Base-by-base conservation (phyloP, 345 rosid genomes). In the Passiflora organensis region DNA sequence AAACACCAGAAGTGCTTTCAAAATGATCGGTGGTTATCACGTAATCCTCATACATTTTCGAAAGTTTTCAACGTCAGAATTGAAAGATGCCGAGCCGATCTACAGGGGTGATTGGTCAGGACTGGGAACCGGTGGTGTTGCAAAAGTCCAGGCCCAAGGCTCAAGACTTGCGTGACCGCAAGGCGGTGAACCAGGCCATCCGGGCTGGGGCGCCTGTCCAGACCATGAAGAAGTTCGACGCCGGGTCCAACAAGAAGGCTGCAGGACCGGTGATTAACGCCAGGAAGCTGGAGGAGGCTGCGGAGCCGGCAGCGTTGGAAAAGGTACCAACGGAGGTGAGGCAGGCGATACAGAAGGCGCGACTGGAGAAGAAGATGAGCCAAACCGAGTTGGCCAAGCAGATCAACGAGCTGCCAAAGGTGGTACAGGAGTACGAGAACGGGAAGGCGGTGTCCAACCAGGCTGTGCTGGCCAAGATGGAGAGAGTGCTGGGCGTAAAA, bases 401-500 rank as follows among this genome's bases (percentile, higher is more conserved):
- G 66, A 91, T 87, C 54, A 85, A 82, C 60, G 96, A 87, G 60
- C 80, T 70, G 54, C 80, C 82, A 2, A 82, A 78, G 70, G 89
- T 91, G 52, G 93, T 91, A 20, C 95, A 88, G 63, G 96, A 82
- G 63, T 88, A 91, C 41, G 95, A 88, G 66, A 83, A 80, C 24
- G 95, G 98, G 1, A 91, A 86, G 80, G 96, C 85, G 9, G 87
- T 84, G 43, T 87, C 83, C 2, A 84, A 79, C 64, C 89, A 86
- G 45, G 79, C 79, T 0, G 72, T 88, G 62, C 62, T 91, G 13
- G 85, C 79, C 0, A 88, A 88, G 85, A 79, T 85, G 95, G 93
- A 88, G 79, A 88, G 66, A 48, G 90, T 71, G 16, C 90, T 88
- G 0, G 90, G 96, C 10, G 86, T 80, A 18, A 85, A 85, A 72